These are phyloP conservation scores for Helianthus tuberosus DNA, from an alignment of 129 eudicot species.

Conservation along the genomic window DNA sequence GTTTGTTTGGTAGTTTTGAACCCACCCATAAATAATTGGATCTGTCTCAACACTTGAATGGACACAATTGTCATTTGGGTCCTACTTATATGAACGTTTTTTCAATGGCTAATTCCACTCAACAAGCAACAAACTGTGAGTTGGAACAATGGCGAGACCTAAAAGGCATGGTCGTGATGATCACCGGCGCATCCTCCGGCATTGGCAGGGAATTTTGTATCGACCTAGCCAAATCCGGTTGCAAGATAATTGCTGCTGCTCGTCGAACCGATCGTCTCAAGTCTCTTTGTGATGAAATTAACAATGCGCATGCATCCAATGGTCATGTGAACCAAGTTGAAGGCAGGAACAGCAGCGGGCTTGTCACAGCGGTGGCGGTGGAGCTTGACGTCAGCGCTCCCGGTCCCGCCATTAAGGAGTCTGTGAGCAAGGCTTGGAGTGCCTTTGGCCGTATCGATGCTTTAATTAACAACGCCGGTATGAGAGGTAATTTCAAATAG, in stretches of 20 bases:
- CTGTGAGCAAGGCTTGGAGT: no score
- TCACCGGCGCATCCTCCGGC: slow-evolving; percentile 54
- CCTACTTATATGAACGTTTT: no score
- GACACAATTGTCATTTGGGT: no score
- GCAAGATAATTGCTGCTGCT: slow-evolving; percentile 41
- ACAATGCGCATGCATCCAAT: background rate
- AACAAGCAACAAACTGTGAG: background rate
- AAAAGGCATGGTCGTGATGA: slow-evolving; percentile 40
- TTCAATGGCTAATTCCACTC: background rate
- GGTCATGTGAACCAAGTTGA: no score
- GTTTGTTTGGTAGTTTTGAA: no score
- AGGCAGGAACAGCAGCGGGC: no score
- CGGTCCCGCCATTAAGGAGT: no score
- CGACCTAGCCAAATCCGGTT: slow-evolving; percentile 45
- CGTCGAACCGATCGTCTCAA: slow-evolving; percentile 32
- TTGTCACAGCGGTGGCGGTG: slow-evolving; percentile 35
- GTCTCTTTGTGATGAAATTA: slow-evolving; percentile 42
- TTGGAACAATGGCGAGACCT: slow-evolving; percentile 33
- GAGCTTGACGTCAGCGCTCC: slow-evolving; percentile 39
- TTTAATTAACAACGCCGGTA: no score
- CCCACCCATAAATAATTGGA: no score
- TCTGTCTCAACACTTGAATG: no score
- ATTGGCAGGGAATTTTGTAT: slow-evolving; percentile 40
- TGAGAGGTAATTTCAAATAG: no score
- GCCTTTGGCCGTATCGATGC: no score